phyloP scores from a whole-genome alignment of 352 stramenopile species.

The Phytophthora hibernalis region DNA sequence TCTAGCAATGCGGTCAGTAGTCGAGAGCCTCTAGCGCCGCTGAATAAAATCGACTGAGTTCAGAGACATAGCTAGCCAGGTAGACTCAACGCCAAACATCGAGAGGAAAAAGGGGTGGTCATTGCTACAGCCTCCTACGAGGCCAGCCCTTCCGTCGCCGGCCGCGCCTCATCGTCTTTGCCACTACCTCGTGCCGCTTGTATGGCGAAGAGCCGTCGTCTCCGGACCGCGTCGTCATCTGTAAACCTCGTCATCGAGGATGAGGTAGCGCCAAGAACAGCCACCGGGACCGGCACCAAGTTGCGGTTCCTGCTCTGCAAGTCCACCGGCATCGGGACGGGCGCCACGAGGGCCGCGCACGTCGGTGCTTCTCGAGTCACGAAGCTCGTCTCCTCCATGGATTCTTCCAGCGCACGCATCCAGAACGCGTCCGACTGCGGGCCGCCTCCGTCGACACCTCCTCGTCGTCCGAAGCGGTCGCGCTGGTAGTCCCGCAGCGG shows the following conservation, averaged over 20 bases:
- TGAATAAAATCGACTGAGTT: constrained; percentile 4
- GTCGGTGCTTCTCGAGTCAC: constrained; percentile 52
- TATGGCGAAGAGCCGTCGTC: constrained; percentile 36
- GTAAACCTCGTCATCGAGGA: constrained; percentile 5
- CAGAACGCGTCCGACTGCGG: constrained; percentile 43
- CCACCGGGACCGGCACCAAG: constrained; percentile 31
- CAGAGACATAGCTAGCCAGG: constrained; percentile 12
- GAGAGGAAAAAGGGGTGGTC: constrained; percentile 21
- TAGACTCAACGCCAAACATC: constrained; percentile 25
- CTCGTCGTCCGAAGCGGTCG: constrained; percentile 60
- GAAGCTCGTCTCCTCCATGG: constrained; percentile 78
- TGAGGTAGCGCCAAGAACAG: constrained; percentile 1
- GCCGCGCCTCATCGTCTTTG: constrained; percentile 64
- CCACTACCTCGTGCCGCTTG: constrained; percentile 33
- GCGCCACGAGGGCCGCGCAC: constrained; percentile 53
- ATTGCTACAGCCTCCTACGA: constrained; percentile 33
- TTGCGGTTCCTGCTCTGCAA: constrained; percentile 10
- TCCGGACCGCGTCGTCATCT: constrained; percentile 26
- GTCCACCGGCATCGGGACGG: constrained; percentile 28
- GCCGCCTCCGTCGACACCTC: constrained; percentile 65
- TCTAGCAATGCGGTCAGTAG: constrained; percentile 19
- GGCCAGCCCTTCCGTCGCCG: constrained; percentile 40
- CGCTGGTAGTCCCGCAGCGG: constrained; percentile 68
- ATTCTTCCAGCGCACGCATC: constrained; percentile 71
- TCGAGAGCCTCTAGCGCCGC: constrained; percentile 18